Conservation (phyloP, 1,284 basidiomycete species). For the Apiotrichum sp. region DNA sequence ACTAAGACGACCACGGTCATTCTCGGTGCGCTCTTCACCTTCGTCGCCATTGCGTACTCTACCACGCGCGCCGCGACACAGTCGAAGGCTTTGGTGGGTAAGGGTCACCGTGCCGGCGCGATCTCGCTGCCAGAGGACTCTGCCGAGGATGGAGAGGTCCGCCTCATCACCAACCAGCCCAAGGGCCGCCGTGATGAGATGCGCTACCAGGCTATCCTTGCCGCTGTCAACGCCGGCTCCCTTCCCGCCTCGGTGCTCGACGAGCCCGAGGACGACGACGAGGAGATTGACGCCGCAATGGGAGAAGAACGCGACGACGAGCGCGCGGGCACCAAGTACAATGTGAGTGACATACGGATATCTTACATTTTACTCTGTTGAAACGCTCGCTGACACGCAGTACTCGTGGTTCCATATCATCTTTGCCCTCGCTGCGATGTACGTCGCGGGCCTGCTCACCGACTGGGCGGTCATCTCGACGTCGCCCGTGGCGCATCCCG, state of each 20-base stretch:
- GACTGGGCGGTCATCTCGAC: slow-evolving; percentile 67
- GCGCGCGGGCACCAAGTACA: slow-evolving; percentile 92
- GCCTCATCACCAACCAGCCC: slow-evolving; percentile 77
- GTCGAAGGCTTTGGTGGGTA: slow-evolving; percentile 79
- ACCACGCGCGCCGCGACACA: slow-evolving; percentile 94
- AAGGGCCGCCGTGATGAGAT: slow-evolving; percentile 71
- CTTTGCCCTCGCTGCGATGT: slow-evolving; percentile 94
- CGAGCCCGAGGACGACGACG: slow-evolving; percentile 67
- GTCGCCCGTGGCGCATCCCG: slow-evolving; percentile 31
- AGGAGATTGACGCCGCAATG: slow-evolving; percentile 62
- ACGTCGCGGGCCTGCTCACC: slow-evolving; percentile 95
- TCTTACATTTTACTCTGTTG: neutral
- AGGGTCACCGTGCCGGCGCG: slow-evolving; percentile 48
- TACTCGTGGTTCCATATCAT: slow-evolving; percentile 99
- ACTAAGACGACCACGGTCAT: slow-evolving; percentile 83
- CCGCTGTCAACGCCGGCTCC: slow-evolving; percentile 93
- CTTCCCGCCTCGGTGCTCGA: slow-evolving; percentile 89
- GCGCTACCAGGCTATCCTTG: slow-evolving; percentile 87
- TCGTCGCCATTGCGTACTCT: slow-evolving; percentile 96
- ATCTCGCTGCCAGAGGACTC: slow-evolving; percentile 55
- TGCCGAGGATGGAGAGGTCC: slow-evolving; percentile 54
- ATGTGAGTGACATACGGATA: slow-evolving; percentile 37
- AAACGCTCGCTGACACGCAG: neutral
- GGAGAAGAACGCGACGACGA: slow-evolving; percentile 86
- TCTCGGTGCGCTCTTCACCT: slow-evolving; percentile 90